Evolutionary conservation across 257 asterid species (phyloP), one percentile per base, ranked within the genome.

Genomic region (Fraxinus americana): DNA sequence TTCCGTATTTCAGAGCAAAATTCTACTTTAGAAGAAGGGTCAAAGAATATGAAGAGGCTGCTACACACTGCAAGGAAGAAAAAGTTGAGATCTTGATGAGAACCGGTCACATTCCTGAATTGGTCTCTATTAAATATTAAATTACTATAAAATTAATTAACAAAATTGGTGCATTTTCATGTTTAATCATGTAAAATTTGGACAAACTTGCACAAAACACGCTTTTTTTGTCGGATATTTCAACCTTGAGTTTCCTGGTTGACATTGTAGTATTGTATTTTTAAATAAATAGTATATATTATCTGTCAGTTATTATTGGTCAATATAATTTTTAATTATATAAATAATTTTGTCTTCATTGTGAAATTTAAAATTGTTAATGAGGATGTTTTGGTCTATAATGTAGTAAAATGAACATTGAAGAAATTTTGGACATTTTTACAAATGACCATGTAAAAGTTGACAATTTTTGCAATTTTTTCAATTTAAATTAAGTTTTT

Each of bases 21-120:
- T n/a, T 13, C 74, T 14, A 35, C 74, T 67, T 23, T 25, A 77
- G 72, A 43, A 54, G 54, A 70, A 71, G 83, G 82, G 91, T 75
- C 82, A 71, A 85, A 75, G 63, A 27, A 70, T 48, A 71, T 66
- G 34, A 59, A 82, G 57, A 48, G 73, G 66, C 57, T 50, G 72
- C 11, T 54, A 59, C 5, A 75, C 2, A 75, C 38, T 34, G 79
- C 79, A 73, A 67, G 61, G 59, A 43, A 63, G 71, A 73, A 81
- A 74, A 84, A 32, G 86, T 23, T 81, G 86, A 73, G 89, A 88
- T 83, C 90, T 86, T 89, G 90, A 81, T 75, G 78, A 63, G 76
- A 87, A 78, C 63, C 45, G 88, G 77, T 83, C 82, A 36, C 77
- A n/a, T 76, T 76, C 70, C 74, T 74, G 41, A 61, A 76, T 68